These are phyloP conservation scores for Thelonectria blattea DNA, from an alignment of 2,329 filamentous ascomycete genomes.

Conservation along the genomic window DNA sequence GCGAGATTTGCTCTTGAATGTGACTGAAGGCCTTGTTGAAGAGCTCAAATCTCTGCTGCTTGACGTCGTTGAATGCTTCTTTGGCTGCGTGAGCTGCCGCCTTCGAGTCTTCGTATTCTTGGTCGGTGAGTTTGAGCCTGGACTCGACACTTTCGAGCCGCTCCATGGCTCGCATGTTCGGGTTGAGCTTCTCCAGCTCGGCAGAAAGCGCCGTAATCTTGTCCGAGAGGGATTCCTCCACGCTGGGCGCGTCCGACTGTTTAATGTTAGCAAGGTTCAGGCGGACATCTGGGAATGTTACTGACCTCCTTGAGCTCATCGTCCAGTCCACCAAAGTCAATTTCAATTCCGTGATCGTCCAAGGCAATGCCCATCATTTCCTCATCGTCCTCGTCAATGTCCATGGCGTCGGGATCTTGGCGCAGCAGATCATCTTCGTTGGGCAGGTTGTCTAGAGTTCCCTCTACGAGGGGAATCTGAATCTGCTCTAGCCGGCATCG, in stretches of 20 bases:
- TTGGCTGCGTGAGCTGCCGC: conserved; percentile 75
- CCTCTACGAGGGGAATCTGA: conserved; percentile 76
- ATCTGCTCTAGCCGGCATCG: conserved; percentile 95
- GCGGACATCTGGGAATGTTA: conserved; percentile 21
- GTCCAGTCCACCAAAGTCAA: conserved; percentile 83
- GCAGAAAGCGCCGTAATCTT: conserved; percentile 75
- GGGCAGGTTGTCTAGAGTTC: conserved; percentile 84
- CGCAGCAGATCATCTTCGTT: conserved; percentile 82
- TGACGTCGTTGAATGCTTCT: conserved; percentile 83
- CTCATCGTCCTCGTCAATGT: conserved; percentile 75
- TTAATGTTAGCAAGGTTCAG: conserved; percentile 36
- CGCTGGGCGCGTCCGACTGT: conserved; percentile 70
- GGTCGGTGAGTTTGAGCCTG: conserved; percentile 81
- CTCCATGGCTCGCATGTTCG: conserved; percentile 95
- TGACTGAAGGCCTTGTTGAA: conserved; percentile 96
- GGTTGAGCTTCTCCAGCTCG: conserved; percentile 92
- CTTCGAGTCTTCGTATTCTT: conserved; percentile 87
- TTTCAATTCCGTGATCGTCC: conserved; percentile 89
- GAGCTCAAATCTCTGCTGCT: conserved; percentile 81
- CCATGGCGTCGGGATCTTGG: conserved; percentile 87
- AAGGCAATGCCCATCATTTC: conserved; percentile 68
- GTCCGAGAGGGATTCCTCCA: conserved; percentile 79
- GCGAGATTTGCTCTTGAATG: conserved; percentile 91
- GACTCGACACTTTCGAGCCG: conserved; percentile 85
- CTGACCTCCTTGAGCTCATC: conserved; percentile 81